Base-by-base conservation (phyloP, 108 stramenopile species). In the Cyclotella baltica region DNA sequence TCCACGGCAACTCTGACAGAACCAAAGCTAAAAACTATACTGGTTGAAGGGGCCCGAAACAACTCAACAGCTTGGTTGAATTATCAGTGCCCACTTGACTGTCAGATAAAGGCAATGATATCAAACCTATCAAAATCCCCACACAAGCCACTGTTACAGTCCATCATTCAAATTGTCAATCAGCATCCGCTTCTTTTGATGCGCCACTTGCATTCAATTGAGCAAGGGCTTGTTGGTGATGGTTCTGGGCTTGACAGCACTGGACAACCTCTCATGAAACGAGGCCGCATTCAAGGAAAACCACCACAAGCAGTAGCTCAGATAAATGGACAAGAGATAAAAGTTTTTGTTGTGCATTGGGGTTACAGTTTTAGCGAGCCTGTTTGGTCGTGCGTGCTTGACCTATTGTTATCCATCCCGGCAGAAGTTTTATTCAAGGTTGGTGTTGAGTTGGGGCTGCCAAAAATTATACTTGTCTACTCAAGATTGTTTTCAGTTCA, bases 101-200 rank as follows among this genome's bases (percentile, higher is more conserved):
- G 76, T 62, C 73, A 81, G 67, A 20, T 88, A 22, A 28, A 74
- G 4, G 86, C 83, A 8, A 79, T 89, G 70, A 30, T 93, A 16
- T 52, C 56, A 11, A 56, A 81, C 13, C 43, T 88, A 1, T 51
- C 63, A 4, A 64, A 47, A 29, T 72, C 72, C n/a, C 50, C 80
- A 18, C 72, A 75, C 38, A 30, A 43, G 8, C 77, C 77, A 27
- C 62, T 85, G 25, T 61, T 80, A 15, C 87, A 85, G 50, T 53
- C 74, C 11, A 57, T 89, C 20, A 40, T 47, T 23, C 88, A 90
- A 8, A 34, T 70, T 28, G 68, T 88, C 0, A 84, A 89, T 46
- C 81, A 78, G n/a, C 87, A 90, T 30, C 88, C 92, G 56, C 77
- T 90, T n/a, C 50, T 93, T 63, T 37, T 90, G 25, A 53, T 90